Base-by-base conservation (phyloP, 2,329 filamentous ascomycete genomes). In the Grosmannia clavigera region DNA sequence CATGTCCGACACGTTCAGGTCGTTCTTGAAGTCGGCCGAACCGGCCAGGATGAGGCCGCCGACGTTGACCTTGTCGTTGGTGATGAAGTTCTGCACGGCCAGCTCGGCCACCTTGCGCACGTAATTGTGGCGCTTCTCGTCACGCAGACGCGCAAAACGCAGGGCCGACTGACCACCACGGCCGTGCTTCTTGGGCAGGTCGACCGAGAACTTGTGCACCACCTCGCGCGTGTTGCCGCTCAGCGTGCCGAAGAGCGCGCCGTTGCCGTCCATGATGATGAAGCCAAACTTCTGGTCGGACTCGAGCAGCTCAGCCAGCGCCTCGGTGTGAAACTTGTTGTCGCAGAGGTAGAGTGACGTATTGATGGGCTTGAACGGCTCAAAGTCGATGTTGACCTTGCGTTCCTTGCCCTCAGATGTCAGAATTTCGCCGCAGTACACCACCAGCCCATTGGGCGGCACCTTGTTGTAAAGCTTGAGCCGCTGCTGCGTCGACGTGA, bases 351-450 rank as follows among this genome's bases (percentile, higher is more conserved):
- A 99, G 55, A 99, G 83, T 53, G 95, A 99, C 43, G 94, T 99
- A 77, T 99, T 99, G 84, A 99, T 99, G 63, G 94, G 94, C 82
- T 99, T 99, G 83, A 99, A 99, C 38, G 94, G 94, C 77, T 99
- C 94, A 74, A 99, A 99, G 73, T 99, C 95, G 73, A 99, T 99
- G 77, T 99, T 99, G 80, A 99, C 95, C 81, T 96, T 99, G 71
- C 94, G 84, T 78, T 99, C 94, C 77, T 99, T 99, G 76, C 94
- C 94, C 80, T 99, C 94, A 35, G 86, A 87, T 60, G 94, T 99
- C 80, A 99, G 87, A 74, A 99, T 97, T 96, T 99, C 94, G 86
- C 94, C 94, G 75, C 94, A 99, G 83, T 99, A 99, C 67, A 99
- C 88, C 66, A 99, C 94, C 66, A 99, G 80, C 62, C 94, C 94